Evolutionary conservation across 495 filamentous ascomycete genomes (phyloP), one percentile per base, ranked within the genome.

Genomic region (Evansstolkia leycettana): DNA sequence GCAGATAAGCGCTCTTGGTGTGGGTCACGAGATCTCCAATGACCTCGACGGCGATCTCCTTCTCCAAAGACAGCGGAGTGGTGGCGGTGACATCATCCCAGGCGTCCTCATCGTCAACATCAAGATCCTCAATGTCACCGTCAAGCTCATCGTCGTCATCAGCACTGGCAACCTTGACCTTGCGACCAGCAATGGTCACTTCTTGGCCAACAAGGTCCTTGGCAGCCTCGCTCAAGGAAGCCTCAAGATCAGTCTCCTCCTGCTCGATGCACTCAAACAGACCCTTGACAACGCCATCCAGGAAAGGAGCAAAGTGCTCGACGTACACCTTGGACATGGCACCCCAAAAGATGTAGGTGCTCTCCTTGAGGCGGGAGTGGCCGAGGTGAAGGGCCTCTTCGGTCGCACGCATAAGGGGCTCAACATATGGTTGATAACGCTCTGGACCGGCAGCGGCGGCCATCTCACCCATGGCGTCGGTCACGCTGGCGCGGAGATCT

Each of bases 1-100:
- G 88, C 19, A 93, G 60, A 52, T 73, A 85, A 26, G 78, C 67
- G 39, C 66, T 65, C 51, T 80, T 82, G 28, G 85, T 82, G 59
- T 92, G 73, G 26, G 82, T 82, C 45, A 98, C 75, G 19, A 98
- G 72, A 49, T 98, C 90, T 35, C 89, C 90, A 28, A 95, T 66
- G 10, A 94, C 86, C 60, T 98, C 90, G 28, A 92, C 72, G 28
- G 92, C 90, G 39, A 96, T 93, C 62, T 98, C 90, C 59, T 98
- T 95, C 67, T 98, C 90, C 39, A 94, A 67, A 15, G 89, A 86
- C 33, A 95, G 73, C 27, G 84, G 82, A 17, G 83, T 89, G 20
- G 90, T 80, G 39, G 78, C 78, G 41, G 69, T 73, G 27, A 84
- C 67, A 40, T 92, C 86, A 54, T 89, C 82, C 80, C 81, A 87